Percentiles rank a stretch among this genome's conserved stretches.
Conservation (phyloP, 2,329 filamentous ascomycete species). For the Aspergillus sclerotialis region DNA sequence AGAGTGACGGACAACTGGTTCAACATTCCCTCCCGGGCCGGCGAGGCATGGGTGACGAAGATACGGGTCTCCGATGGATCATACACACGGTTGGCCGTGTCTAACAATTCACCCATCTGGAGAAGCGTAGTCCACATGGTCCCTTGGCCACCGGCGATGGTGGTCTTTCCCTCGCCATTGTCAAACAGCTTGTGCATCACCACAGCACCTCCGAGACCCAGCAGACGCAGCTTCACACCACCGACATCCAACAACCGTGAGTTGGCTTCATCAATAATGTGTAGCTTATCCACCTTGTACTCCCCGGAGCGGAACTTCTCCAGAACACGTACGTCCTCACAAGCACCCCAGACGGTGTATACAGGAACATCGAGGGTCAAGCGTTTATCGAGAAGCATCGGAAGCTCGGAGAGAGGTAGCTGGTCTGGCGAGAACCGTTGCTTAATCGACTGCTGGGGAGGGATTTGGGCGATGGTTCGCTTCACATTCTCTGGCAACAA, state of each 20-base stretch:
- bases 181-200: slow-evolving; percentile 99
- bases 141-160: slow-evolving; percentile 94
- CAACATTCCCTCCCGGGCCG: slow-evolving; percentile 88
- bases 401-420: slow-evolving; percentile 85
- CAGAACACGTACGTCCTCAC: slow-evolving; percentile 93
- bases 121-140: slow-evolving; percentile 99
- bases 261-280: slow-evolving; percentile 97
- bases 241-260: slow-evolving; percentile 92
- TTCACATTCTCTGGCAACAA: slow-evolving; percentile 73
- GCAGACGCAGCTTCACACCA: slow-evolving; percentile 87
- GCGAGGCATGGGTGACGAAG: slow-evolving; percentile 94
- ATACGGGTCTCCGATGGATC: slow-evolving; percentile 95
- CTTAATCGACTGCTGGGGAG: slow-evolving; percentile 67
- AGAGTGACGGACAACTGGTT: slow-evolving; percentile 97
- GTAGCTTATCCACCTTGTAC: slow-evolving; percentile 94
- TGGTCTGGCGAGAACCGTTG: slow-evolving; percentile 73
- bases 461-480: slow-evolving; percentile 59
- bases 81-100: slow-evolving; percentile 96
- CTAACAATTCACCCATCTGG: slow-evolving; percentile 96
- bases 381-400: slow-evolving; percentile 78
- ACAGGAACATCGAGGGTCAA: slow-evolving; percentile 92
- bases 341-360: slow-evolving; percentile 98
- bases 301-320: slow-evolving; percentile 97
- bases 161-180: slow-evolving; percentile 94
- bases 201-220: slow-evolving; percentile 89